Conservation (phyloP, 1,284 basidiomycete genomes). For the Inonotus obliquus region DNA sequence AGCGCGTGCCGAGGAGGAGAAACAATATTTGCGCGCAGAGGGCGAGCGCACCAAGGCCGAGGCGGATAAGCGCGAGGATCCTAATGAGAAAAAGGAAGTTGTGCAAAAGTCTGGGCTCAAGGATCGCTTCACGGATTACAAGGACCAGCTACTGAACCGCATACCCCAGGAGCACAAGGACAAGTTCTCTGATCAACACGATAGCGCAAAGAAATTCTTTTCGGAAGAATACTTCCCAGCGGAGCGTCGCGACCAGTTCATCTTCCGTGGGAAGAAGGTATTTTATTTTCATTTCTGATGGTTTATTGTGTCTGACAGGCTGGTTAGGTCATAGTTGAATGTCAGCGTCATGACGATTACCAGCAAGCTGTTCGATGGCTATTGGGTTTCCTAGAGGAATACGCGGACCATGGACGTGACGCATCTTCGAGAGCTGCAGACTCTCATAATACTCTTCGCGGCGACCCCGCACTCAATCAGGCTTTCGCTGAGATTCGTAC, state of each 20-base stretch:
- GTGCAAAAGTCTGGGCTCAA: slow-evolving; percentile 7
- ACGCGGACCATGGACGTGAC: slow-evolving; percentile 43
- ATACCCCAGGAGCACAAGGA: slow-evolving; percentile 40
- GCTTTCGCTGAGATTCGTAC: slow-evolving; percentile 41
- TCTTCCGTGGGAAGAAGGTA: slow-evolving; percentile 53
- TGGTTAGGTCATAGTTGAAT: slow-evolving; percentile 46
- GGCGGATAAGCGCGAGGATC: slow-evolving; percentile 9
- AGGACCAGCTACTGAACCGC: slow-evolving; percentile 27
- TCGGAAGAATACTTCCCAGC: slow-evolving; percentile 58
- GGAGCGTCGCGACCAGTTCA: slow-evolving; percentile 56
- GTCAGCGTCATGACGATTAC: slow-evolving; percentile 59
- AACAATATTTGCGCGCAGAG: neutral
- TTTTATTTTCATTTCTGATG: neutral
- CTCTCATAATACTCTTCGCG: slow-evolving; percentile 11
- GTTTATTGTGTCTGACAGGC: neutral
- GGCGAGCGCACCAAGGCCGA: slow-evolving; percentile 5
- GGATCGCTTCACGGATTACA: slow-evolving; percentile 12
- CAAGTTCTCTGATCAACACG: slow-evolving; percentile 31
- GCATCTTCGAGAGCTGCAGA: slow-evolving; percentile 27
- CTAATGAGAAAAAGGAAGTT: slow-evolving; percentile 16
- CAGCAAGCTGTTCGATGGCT: slow-evolving; percentile 44
- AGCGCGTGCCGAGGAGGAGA: neutral
- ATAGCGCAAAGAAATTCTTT: slow-evolving; percentile 43
- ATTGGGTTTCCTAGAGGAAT: slow-evolving; percentile 41
- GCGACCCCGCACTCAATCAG: slow-evolving; percentile 35